phyloP scores from a whole-genome alignment of 257 asterid genomes.

The Ligustrum vulgare region DNA sequence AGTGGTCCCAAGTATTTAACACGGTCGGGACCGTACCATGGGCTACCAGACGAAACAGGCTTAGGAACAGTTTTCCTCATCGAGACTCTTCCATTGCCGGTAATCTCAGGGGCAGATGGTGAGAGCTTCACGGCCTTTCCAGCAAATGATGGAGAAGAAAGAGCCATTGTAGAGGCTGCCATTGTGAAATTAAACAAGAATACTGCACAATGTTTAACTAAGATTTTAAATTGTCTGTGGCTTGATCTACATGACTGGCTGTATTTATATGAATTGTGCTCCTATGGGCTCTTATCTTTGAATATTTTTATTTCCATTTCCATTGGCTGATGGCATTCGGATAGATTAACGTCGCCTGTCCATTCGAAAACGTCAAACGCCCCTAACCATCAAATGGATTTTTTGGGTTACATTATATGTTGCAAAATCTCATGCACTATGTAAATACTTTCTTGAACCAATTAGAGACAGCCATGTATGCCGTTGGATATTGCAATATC shows the following conservation, averaged over 20 bases:
- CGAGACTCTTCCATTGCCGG: background rate
- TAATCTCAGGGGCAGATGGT: background rate
- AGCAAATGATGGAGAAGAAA: background rate
- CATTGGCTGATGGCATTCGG: conserved; percentile 22
- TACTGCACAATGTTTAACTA: too few relatives aligned
- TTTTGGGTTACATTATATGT: background rate
- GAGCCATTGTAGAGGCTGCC: background rate
- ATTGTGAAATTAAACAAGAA: too few relatives aligned
- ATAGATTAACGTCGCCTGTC: conserved; percentile 33
- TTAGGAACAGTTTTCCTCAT: background rate
- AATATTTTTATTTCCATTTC: background rate
- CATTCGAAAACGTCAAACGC: background rate
- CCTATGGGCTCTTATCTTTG: conserved; percentile 52
- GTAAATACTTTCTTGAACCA: background rate
- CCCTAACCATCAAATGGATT: background rate
- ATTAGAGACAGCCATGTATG: background rate
- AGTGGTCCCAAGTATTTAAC: conserved; percentile 13
- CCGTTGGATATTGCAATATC: background rate
- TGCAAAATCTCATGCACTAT: background rate
- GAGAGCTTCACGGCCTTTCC: background rate
- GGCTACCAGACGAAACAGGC: background rate
- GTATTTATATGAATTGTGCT: conserved; percentile 23
- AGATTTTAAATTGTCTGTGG: too few relatives aligned
- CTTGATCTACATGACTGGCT: background rate
- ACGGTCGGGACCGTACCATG: background rate